Evolutionary conservation across 2,329 filamentous ascomycete genomes (phyloP).

Genomic region (Nigrograna mackinnonii): DNA sequence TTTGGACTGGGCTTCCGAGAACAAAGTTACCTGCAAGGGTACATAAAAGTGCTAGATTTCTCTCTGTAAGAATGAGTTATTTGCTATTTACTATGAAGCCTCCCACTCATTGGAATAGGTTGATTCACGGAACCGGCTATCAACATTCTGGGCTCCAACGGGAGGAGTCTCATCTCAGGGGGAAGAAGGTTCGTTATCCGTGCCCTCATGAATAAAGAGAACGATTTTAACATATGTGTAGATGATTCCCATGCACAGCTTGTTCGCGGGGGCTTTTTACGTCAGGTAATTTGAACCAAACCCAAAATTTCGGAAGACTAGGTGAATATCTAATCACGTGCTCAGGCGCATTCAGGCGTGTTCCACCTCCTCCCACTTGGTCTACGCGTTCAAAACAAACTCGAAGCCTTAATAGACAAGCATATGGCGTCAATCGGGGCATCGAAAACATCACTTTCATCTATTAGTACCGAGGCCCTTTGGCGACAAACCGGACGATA

Average conservation of each 20-base stretch:
- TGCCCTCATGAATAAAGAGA: too few species aligned
- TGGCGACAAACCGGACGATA: slow-evolving; percentile 86
- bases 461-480: slow-evolving; percentile 80
- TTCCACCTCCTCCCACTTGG: slow-evolving; percentile 92
- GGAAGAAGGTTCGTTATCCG: slow-evolving; percentile 54
- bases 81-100: neutral
- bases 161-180: slow-evolving; percentile 64
- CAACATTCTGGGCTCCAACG: slow-evolving; percentile 79
- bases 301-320: neutral
- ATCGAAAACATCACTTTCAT: slow-evolving; percentile 80
- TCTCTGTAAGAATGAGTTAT: slow-evolving; percentile 39
- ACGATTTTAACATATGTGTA: slow-evolving; percentile 10
- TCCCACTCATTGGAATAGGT: slow-evolving; percentile 43
- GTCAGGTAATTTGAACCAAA: slow-evolving; percentile 35
- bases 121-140: slow-evolving; percentile 65
- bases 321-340: slow-evolving; percentile 21
- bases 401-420: slow-evolving; percentile 83
- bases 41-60: slow-evolving; percentile 22
- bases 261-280: slow-evolving; percentile 49
- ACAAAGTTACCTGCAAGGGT: slow-evolving; percentile 10
- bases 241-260: slow-evolving; percentile 49
- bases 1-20: slow-evolving; percentile 21
- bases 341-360: slow-evolving; percentile 79
- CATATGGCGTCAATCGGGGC: slow-evolving; percentile 84
- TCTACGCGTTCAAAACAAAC: slow-evolving; percentile 82